Percentiles rank a stretch among this genome's conserved stretches.
Evolutionary conservation across 257 asterid species (phyloP).

Genomic region (Solanum virginianum): DNA sequence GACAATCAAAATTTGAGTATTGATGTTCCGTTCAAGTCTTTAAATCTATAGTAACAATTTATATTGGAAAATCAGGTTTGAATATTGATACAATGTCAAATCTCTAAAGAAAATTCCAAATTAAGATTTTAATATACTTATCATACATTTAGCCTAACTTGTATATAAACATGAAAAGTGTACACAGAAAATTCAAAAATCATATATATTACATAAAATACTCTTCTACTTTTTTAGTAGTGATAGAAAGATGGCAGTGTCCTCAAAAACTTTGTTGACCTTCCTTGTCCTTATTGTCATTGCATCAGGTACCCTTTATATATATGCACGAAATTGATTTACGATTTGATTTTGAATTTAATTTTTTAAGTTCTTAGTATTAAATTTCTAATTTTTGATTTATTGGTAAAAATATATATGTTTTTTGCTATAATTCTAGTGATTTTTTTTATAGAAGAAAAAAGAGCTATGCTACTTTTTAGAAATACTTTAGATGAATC

Average conservation of each 20-base stretch:
- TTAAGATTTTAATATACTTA: not conserved
- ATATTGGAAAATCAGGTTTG: too few species aligned
- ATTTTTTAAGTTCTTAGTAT: not conserved
- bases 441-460: not conserved
- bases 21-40: too few species aligned
- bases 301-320: not conserved
- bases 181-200: not conserved
- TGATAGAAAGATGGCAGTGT: not conserved
- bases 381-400: not conserved
- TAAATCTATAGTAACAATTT: too few species aligned
- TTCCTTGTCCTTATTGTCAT: not conserved
- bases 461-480: too few species aligned
- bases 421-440: not conserved
- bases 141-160: not conserved
- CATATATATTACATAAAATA: not conserved
- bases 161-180: not conserved
- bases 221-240: not conserved
- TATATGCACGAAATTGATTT: too few species aligned
- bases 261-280: not conserved
- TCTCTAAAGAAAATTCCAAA: not conserved
- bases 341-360: not conserved
- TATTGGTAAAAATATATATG: not conserved
- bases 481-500: too few species aligned
- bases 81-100: not conserved
- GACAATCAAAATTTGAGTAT: not conserved